Conservation (phyloP, 1,284 basidiomycete genomes). For the Dichomitus squalens region DNA sequence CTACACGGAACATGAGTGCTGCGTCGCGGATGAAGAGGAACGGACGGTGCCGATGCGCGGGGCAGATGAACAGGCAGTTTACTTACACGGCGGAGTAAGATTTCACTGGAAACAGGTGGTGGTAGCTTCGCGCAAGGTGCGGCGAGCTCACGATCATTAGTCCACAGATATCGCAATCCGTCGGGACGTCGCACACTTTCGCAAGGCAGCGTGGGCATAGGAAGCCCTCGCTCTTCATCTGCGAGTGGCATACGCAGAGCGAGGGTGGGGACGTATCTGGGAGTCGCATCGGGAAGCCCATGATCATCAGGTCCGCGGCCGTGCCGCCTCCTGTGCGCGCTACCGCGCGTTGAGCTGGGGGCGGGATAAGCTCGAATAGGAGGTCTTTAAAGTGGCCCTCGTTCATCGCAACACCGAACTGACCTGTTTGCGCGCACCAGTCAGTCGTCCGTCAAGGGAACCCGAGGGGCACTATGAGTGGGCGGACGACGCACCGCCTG, state of each 20-base stretch:
- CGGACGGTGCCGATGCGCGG: background rate
- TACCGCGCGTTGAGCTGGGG: conserved; percentile 80
- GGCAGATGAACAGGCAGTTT: background rate
- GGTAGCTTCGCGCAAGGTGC: conserved; percentile 94
- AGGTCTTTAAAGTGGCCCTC: conserved; percentile 97
- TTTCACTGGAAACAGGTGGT: conserved; percentile 91
- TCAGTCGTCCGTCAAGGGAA: conserved; percentile 20
- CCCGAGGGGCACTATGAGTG: background rate
- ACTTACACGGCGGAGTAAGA: conserved; percentile 81
- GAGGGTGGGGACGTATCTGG: conserved; percentile 81
- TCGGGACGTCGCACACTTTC: conserved; percentile 97
- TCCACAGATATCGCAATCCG: conserved; percentile 96
- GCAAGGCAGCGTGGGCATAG: conserved; percentile 92
- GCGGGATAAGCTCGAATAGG: conserved; percentile 94
- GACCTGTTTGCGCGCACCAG: conserved; percentile 49
- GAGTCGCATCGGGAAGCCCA: conserved; percentile 97
- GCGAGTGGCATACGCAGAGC: conserved; percentile 92
- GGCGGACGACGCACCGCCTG: conserved; percentile 64
- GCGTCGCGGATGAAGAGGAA: conserved; percentile 4
- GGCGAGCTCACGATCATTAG: conserved; percentile 98
- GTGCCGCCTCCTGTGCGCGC: conserved; percentile 53
- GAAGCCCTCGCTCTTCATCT: conserved; percentile 89
- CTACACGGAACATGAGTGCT: conserved; percentile 31
- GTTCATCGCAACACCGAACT: conserved; percentile 94
- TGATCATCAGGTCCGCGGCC: conserved; percentile 93